phyloP scores from a whole-genome alignment of 2,329 filamentous ascomycete species.

The Ophiosphaerella herpotricha region DNA sequence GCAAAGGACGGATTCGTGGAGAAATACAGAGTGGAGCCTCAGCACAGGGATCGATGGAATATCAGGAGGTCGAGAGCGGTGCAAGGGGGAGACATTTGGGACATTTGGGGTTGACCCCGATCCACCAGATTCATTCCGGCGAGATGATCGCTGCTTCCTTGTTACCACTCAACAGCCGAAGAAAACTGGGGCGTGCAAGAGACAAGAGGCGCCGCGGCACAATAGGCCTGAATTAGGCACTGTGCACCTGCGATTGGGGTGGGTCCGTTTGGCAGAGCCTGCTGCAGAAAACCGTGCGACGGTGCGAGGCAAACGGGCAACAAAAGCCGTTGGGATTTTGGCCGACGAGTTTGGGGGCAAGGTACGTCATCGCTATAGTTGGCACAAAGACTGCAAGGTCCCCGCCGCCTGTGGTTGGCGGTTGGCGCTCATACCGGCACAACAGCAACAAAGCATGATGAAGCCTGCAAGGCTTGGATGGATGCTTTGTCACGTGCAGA shows the following conservation, averaged over 20 bases:
- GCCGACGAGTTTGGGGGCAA: neutral
- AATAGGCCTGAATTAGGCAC: conserved; percentile 13
- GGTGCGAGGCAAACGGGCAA: neutral
- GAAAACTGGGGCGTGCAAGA: conserved; percentile 24
- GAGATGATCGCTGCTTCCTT: conserved; percentile 8
- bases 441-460: too few species aligned
- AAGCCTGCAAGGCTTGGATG: too few species aligned
- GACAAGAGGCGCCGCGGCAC: conserved; percentile 7
- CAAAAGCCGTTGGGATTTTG: conserved; percentile 3
- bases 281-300: conserved; percentile 10
- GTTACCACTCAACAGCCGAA: conserved; percentile 14
- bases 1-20: neutral
- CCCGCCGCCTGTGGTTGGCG: conserved; percentile 1
- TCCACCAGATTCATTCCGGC: conserved; percentile 23
- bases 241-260: conserved; percentile 2
- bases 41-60: too few species aligned
- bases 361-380: conserved; percentile 2
- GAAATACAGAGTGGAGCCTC: neutral
- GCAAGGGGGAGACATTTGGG: neutral
- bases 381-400: conserved; percentile 9
- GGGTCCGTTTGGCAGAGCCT: conserved; percentile 16
- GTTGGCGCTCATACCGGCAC: neutral
- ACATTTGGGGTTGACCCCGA: conserved; percentile 21
- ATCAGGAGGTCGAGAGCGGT: conserved; percentile 9
- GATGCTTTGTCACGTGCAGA: too few species aligned